A percentile compares a stretch with the other conserved stretches of the same genome.
phyloP scores from a whole-genome alignment of 176 grass and related monocot genomes.

The Echinochloa phyllopogon region DNA sequence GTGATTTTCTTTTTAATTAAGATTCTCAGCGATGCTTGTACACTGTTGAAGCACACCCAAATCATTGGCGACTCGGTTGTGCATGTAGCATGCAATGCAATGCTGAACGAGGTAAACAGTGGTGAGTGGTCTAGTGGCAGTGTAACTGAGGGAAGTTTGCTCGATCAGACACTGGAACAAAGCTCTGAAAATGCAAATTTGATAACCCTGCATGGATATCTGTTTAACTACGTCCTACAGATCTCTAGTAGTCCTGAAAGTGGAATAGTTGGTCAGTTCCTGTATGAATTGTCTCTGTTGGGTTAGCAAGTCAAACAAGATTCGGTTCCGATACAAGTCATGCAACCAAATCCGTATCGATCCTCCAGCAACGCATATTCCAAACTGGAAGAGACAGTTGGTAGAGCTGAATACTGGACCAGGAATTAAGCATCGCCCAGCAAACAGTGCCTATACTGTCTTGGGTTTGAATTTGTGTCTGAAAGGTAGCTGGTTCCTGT shows the following conservation, averaged over 20 bases:
- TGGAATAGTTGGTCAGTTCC: background rate
- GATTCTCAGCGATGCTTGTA: background rate
- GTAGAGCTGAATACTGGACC: slow-evolving; percentile 16
- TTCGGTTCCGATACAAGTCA: background rate
- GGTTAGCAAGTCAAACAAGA: background rate
- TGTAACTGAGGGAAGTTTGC: background rate
- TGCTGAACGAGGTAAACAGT: background rate
- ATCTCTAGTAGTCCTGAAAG: background rate
- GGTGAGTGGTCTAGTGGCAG: background rate
- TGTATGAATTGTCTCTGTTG: background rate
- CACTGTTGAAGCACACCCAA: background rate
- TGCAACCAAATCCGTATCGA: background rate
- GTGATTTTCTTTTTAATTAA: background rate
- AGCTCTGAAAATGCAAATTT: slow-evolving; percentile 11
- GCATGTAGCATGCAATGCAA: slow-evolving; percentile 8
- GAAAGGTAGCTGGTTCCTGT: slow-evolving; percentile 38
- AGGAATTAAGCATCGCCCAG: slow-evolving; percentile 23
- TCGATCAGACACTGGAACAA: background rate
- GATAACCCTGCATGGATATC: background rate
- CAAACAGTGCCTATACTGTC: slow-evolving; percentile 40
- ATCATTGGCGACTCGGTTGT: background rate
- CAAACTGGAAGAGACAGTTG: background rate
- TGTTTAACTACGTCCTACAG: background rate
- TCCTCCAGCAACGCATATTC: slow-evolving; percentile 11
- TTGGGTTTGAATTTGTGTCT: slow-evolving; percentile 49